Base-by-base conservation (phyloP, 768 basidiomycete species). In the Calocybe gangraenosa region DNA sequence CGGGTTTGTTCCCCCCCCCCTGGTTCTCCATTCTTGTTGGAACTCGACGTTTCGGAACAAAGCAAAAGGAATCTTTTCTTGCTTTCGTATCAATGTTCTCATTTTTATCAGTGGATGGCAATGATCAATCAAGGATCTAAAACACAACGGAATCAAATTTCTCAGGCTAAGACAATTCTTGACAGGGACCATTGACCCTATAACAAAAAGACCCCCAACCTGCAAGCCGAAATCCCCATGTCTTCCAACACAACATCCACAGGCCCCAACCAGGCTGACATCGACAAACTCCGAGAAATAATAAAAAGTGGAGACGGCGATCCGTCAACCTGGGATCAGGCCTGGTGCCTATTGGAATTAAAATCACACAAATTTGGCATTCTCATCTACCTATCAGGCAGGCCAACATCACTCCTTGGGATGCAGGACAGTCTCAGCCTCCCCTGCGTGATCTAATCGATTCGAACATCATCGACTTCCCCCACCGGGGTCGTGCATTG, bases 341-440 rank as follows among this genome's bases (percentile, higher is more conserved):
- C 58, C 14, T 64, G 64, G 64, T 28, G 25, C 28, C 15, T 14
- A 1, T 21, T 18, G 8, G 14, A n/a, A n/a, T n/a, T n/a, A n/a
- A n/a, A n/a, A n/a, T 37, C 13, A 10, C 18, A 20, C 3, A 32
- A 36, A 13, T 35, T 11, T 1, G 8, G 25, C 17, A 8, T 28
- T 21, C 18, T 34, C 11, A n/a, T 18, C 9, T 1, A 38, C 14
- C 13, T 20, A 14, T 40, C 49, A 77, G 80, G 79, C 64, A 74
- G 54, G 52, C 60, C 0, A 64, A 67, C 0, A 44, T 78, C 1
- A 84, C 80, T 0, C 84, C 85, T 1, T 87, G 85, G 84, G 84
- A 86, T 51, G 56, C 58, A 5, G 75, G 81, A 2, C 59, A 65
- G 5, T 54, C 67, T 3, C 83, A 85, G 51, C 81, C 78, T 5